phyloP scores from a whole-genome alignment of 2,329 filamentous ascomycete genomes.

The Colletotrichum theobromicola region DNA sequence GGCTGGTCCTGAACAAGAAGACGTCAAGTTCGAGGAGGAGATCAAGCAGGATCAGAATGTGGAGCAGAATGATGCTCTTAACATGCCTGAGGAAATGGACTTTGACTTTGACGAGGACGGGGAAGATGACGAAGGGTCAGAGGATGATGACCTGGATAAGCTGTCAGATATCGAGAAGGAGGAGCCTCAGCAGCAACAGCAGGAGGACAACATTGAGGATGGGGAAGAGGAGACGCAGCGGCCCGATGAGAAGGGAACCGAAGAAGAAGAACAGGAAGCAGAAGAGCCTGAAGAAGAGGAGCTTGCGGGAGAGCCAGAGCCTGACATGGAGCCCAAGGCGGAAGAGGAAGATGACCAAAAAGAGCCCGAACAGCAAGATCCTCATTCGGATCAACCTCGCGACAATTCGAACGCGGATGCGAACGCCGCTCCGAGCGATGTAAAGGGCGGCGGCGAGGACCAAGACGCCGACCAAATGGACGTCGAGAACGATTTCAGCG shows the following conservation, averaged over 20 bases:
- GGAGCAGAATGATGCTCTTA: conserved; percentile 81
- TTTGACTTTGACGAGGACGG: conserved; percentile 79
- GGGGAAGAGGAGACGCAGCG: conserved; percentile 34
- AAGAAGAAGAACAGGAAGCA: conserved; percentile 35
- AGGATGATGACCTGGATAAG: conserved; percentile 63
- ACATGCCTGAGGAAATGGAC: conserved; percentile 87
- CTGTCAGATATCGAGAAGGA: conserved; percentile 56
- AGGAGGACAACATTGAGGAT: conserved; percentile 41
- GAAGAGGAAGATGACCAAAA: conserved; percentile 57
- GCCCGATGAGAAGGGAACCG: conserved; percentile 30
- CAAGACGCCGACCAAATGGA: conserved; percentile 68
- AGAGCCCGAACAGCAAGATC: conserved; percentile 33
- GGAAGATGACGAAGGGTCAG: conserved; percentile 57
- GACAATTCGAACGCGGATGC: conserved; percentile 59
- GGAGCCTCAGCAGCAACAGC: conserved; percentile 38
- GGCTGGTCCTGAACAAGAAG: conserved; percentile 63
- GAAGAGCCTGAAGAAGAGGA: conserved; percentile 39
- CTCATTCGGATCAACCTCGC: conserved; percentile 34
- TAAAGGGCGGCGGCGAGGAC: conserved; percentile 68
- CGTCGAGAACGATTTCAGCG: conserved; percentile 64
- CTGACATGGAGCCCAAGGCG: conserved; percentile 55
- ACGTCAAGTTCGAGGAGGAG: conserved; percentile 60
- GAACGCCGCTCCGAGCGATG: conserved; percentile 66
- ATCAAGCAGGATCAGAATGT: conserved; percentile 75
- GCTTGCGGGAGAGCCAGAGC: conserved; percentile 32